Evolutionary conservation across 345 rosid genomes (phyloP).

Genomic region (Salix koriyanagi): DNA sequence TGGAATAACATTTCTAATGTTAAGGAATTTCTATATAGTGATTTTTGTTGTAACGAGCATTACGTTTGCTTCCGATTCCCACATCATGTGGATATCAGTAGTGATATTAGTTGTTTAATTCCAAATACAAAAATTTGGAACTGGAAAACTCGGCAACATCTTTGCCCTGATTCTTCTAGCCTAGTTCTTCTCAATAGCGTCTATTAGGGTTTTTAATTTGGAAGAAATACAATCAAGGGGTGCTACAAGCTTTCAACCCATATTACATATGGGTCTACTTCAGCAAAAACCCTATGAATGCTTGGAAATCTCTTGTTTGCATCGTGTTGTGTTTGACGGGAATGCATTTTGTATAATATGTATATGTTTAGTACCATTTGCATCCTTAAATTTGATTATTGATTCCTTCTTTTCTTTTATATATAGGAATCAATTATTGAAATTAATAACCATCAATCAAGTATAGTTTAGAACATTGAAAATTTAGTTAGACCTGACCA

Average conservation of each 20-base stretch:
- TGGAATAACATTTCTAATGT: neutral
- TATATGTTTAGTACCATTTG: no score
- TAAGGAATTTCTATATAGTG: slow-evolving; percentile 35
- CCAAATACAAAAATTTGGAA: slow-evolving; percentile 45
- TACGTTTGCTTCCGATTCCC: slow-evolving; percentile 21
- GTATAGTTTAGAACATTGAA: no score
- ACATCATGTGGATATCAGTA: slow-evolving; percentile 35
- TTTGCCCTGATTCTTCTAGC: slow-evolving; percentile 43
- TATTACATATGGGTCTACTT: slow-evolving; percentile 37
- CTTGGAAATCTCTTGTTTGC: slow-evolving; percentile 57
- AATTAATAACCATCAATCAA: no score
- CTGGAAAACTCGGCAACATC: slow-evolving; percentile 44
- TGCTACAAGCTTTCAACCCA: slow-evolving; percentile 44
- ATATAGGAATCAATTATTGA: no score
- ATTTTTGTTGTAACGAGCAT: slow-evolving; percentile 30
- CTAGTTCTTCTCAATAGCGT: slow-evolving; percentile 37
- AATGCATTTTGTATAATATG: neutral
- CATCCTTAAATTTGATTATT: no score
- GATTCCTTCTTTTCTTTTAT: no score
- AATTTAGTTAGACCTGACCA: no score
- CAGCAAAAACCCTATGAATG: slow-evolving; percentile 33
- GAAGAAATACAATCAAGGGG: slow-evolving; percentile 27
- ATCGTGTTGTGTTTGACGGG: slow-evolving; percentile 40
- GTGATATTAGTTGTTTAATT: slow-evolving; percentile 41
- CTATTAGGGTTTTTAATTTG: slow-evolving; percentile 42